Base-by-base conservation (phyloP, 495 filamentous ascomycete species). In the Podospora comata region DNA sequence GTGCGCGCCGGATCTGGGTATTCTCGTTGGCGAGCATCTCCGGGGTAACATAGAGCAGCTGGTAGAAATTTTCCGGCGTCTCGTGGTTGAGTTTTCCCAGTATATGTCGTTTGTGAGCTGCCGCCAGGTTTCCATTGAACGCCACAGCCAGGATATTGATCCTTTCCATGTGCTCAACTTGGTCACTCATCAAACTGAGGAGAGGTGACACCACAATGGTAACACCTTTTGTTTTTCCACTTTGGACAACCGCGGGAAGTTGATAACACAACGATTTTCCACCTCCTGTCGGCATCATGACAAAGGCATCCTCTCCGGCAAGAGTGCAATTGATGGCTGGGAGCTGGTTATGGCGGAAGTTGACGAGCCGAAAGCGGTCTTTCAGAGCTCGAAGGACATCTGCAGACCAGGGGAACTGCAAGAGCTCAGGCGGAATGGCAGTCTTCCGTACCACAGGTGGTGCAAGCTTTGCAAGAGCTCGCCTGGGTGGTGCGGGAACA, bases 231-330 rank as follows among this genome's bases (percentile, higher is more conserved):
- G 94, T 98, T 68, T 85, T 87, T 18, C 95, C 96, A 20, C 87
- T 90, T 15, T 79, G 85, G n/a, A 98, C 82, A 27, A 97, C 83
- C 27, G 96, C 91, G 7, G 95, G 96, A 18, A 99, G 81, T 73
- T 99, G 95, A 76, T 98, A 99, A 76, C 96, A 98, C 11, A 99
- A 82, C 15, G 93, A 97, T 75, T 99, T 99, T 18, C 95, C 95
- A 62, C 95, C 96, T 56, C 96, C 95, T 3, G 95, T 99, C 30
- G 95, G 96, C 95, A 99, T 98, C 27, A 98, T 79, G 16, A 98
- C 90, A 74, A 99, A 98, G 0, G 89, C 88, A 78, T 98, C 93
- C 71, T 94, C 89, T 0, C 93, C 94, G 39, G 80, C 81, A 53
- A 99, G 80, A 0, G 95, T 97, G 7, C 94, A 90, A 78, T 98